Evolutionary conservation across 768 basidiomycete species (phyloP), one percentile per base, ranked within the genome.

Genomic region (Agrocybe chaxingu): DNA sequence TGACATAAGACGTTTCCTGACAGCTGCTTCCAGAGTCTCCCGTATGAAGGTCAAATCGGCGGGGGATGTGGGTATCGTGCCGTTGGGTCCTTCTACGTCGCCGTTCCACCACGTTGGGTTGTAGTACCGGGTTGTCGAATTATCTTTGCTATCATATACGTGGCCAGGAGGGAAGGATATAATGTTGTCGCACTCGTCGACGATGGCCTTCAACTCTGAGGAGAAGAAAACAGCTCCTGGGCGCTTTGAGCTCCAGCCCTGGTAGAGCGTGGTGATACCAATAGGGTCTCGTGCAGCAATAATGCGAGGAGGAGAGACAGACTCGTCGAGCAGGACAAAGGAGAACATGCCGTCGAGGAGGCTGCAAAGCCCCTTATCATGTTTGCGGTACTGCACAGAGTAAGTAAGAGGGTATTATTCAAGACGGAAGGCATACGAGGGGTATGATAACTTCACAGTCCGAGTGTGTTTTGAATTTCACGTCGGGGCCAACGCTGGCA

Each of bases 291-390:
- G 89, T 4, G 94, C 93, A 52, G 95, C 97, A 61, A 99, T 93
- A 54, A 99, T 75, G 48, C 96, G 84, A 18, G 92, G 78, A 7
- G 96, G 96, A 0, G 87, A 75, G 52, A 89, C 87, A 9, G 92
- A 90, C 64, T 95, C 92, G 70, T 99, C 97, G 51, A 98, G 77
- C 40, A 98, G 81, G 55, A 98, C 89, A 63, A 98, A 99, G 1
- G 96, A 94, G 74, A 99, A 99, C 92, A 99, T 96, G 57, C 97
- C 97, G 64, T 99, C 97, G 52, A 99, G 86, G 63, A 82, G 75
- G 63, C 71, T 70, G 71, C 89, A 91, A 24, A 96, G 72, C 3
- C 79, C 79, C 57, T 82, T 90, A 62, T 74, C 94, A 62, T 90
- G 68, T 70, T 92, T 87, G 59, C 78, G 76, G 74, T 97, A 98